These are phyloP conservation scores for Scytalidium sp. DNA, from an alignment of 2,329 filamentous ascomycete genomes.

Conservation along the genomic window DNA sequence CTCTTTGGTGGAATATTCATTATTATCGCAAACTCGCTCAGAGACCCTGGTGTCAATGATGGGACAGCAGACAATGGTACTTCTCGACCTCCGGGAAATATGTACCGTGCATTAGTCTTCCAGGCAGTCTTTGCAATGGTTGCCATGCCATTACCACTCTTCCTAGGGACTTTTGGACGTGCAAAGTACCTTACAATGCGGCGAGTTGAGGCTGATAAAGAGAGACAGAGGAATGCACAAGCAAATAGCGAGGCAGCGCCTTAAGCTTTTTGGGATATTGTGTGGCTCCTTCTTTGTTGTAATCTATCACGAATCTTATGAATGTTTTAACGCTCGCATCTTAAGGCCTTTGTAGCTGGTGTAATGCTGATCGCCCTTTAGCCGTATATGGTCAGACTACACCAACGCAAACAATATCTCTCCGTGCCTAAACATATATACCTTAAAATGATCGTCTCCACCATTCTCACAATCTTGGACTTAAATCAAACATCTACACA, in stretches of 20 bases:
- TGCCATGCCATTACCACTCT: slow-evolving; percentile 64
- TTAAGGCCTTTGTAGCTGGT: no score
- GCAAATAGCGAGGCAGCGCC: slow-evolving; percentile 5
- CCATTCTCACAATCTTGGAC: no score
- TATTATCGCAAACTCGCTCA: slow-evolving; percentile 74
- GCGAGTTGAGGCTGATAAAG: slow-evolving; percentile 38
- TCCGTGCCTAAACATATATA: no score
- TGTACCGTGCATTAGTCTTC: slow-evolving; percentile 75
- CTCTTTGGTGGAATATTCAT: slow-evolving; percentile 83
- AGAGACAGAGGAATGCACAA: slow-evolving; percentile 57
- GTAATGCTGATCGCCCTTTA: no score
- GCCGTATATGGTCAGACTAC: no score
- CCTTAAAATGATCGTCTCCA: no score
- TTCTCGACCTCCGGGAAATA: slow-evolving; percentile 59
- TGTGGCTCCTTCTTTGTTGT: neutral
- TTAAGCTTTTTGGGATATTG: neutral
- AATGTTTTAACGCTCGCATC: no score
- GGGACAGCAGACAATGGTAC: slow-evolving; percentile 39
- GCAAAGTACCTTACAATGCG: slow-evolving; percentile 46
- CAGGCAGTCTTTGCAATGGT: slow-evolving; percentile 67
- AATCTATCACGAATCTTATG: no score
- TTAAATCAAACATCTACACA: no score
- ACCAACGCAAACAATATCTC: no score
- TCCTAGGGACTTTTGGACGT: slow-evolving; percentile 68
- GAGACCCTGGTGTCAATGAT: slow-evolving; percentile 34